Percentiles rank a stretch among this genome's conserved stretches.
Evolutionary conservation across 1,284 basidiomycete species (phyloP).

Genomic region (Rhodotorula glutinis): DNA sequence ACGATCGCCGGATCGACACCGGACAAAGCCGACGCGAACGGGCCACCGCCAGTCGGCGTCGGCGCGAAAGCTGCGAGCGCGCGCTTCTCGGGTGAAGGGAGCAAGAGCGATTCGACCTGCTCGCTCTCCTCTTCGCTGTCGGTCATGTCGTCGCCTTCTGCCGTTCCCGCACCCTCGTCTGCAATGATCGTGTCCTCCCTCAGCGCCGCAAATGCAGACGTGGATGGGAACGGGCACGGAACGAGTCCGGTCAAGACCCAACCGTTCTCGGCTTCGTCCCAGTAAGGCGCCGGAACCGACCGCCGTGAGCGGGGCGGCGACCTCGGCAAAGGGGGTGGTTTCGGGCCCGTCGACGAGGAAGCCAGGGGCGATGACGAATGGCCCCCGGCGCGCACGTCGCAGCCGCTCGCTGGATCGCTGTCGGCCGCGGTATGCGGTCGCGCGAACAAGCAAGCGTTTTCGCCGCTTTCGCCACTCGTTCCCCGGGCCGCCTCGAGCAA

Average conservation of each 20-base stretch:
- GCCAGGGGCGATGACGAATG: neutral
- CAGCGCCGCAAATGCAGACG: too few relatives aligned
- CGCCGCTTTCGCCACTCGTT: neutral
- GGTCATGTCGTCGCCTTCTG: conserved; percentile 13
- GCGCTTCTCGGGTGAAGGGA: conserved; percentile 2
- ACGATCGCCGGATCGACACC: neutral
- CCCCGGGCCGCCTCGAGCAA: neutral
- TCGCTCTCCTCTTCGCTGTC: conserved; percentile 32
- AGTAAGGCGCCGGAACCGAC: too few relatives aligned
- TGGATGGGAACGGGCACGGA: neutral
- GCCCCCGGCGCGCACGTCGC: neutral
- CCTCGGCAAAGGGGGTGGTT: neutral
- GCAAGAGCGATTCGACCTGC: conserved; percentile 18
- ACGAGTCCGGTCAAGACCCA: neutral
- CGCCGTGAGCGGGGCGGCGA: conserved; percentile 4
- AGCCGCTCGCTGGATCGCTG: neutral
- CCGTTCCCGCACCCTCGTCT: neutral
- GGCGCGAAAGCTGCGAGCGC: neutral
- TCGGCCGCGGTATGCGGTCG: neutral
- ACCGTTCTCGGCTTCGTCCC: neutral
- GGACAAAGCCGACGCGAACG: too few relatives aligned
- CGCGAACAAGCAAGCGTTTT: neutral
- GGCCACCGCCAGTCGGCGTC: too few relatives aligned
- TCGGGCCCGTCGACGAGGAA: neutral
- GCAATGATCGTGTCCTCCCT: too few relatives aligned